Percentiles rank a stretch among this genome's conserved stretches.
Conservation (phyloP, 208 protist genomes). For the Trypanosoma scelopori region DNA sequence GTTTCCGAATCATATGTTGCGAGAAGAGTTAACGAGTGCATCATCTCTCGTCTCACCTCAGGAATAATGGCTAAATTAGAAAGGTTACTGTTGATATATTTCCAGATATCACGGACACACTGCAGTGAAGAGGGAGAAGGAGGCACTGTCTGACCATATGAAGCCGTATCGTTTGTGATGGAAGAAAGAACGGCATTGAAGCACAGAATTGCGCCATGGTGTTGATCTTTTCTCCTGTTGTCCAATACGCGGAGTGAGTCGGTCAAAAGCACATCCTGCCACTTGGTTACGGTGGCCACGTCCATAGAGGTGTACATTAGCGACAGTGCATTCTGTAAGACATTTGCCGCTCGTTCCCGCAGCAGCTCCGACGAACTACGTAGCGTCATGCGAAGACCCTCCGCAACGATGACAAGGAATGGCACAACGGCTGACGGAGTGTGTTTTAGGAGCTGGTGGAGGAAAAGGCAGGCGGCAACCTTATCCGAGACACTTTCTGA, state of each 20-base stretch:
- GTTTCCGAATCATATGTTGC: constrained; percentile 67
- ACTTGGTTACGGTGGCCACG: constrained; percentile 42
- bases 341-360: constrained; percentile 40
- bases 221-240: constrained; percentile 35
- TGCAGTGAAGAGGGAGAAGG: constrained; percentile 39
- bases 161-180: constrained; percentile 30
- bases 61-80: constrained; percentile 16
- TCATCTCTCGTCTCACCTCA: constrained; percentile 49
- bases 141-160: constrained; percentile 36
- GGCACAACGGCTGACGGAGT: constrained; percentile 66
- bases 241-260: constrained; percentile 48
- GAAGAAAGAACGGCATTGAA: constrained; percentile 79
- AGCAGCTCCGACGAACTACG: constrained; percentile 46
- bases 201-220: constrained; percentile 60
- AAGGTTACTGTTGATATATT: constrained; percentile 54
- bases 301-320: constrained; percentile 71
- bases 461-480: constrained; percentile 67
- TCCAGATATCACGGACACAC: constrained; percentile 58
- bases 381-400: constrained; percentile 55
- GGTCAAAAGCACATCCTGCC: constrained; percentile 61
- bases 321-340: constrained; percentile 51
- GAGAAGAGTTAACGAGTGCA: constrained; percentile 65
- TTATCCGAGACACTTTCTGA: constrained; percentile 33
- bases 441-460: constrained; percentile 66
- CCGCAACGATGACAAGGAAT: constrained; percentile 51